A percentile compares a stretch with the other conserved stretches of the same genome.
Evolutionary conservation across 2,329 filamentous ascomycete genomes (phyloP).

Genomic region (Exophiala spinifera): DNA sequence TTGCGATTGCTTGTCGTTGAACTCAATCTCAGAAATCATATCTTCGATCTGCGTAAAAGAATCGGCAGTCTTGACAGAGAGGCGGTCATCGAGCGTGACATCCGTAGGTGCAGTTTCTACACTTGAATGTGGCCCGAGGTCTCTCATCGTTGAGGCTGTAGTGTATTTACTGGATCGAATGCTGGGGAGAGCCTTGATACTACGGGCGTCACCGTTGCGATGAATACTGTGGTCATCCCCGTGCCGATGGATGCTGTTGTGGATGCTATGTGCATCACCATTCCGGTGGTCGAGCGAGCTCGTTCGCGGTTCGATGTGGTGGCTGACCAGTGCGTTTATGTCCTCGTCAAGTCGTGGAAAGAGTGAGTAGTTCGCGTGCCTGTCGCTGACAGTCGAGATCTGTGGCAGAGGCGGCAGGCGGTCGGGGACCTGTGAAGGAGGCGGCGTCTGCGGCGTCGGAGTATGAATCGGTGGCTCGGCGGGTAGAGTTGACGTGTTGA

Average conservation of each 20-base stretch:
- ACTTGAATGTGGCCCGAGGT: slow-evolving; percentile 2
- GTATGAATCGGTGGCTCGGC: background rate
- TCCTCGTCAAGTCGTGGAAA: slow-evolving; percentile 11
- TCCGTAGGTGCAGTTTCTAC: slow-evolving; percentile 4
- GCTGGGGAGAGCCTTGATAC: slow-evolving; percentile 20
- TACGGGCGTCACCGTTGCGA: slow-evolving; percentile 9
- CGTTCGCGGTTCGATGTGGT: background rate
- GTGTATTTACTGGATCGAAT: slow-evolving; percentile 25
- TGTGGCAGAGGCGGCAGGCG: slow-evolving; percentile 33
- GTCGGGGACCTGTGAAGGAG: slow-evolving; percentile 28
- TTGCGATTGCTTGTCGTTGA: slow-evolving; percentile 42
- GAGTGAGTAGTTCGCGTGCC: slow-evolving; percentile 26
- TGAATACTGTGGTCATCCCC: background rate
- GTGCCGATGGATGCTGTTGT: background rate
- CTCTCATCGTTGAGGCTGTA: slow-evolving; percentile 8
- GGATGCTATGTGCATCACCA: slow-evolving; percentile 1
- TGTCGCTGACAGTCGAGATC: slow-evolving; percentile 31
- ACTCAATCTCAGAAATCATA: slow-evolving; percentile 37
- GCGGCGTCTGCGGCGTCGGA: background rate
- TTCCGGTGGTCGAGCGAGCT: slow-evolving; percentile 3
- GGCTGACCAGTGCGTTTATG: background rate
- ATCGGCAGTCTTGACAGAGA: slow-evolving; percentile 20
- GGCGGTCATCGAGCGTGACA: slow-evolving; percentile 11
- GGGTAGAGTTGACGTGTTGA: slow-evolving; percentile 10
- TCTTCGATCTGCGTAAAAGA: slow-evolving; percentile 36